Conservation (phyloP, 768 basidiomycete genomes). For the Coprinopsis strossmayeri region DNA sequence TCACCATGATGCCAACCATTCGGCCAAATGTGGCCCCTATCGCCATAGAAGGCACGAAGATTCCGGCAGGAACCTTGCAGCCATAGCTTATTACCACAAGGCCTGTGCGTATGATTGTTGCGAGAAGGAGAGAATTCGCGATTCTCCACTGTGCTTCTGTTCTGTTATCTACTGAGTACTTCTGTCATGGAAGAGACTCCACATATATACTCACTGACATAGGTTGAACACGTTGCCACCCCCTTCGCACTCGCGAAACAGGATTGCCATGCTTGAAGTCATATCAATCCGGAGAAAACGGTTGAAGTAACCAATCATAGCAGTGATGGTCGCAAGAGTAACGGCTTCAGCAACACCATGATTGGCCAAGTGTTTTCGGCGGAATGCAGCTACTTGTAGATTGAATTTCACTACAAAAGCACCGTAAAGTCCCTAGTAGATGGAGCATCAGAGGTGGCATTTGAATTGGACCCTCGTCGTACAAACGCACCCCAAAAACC, state of each 20-base stretch:
- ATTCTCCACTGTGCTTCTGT: constrained; percentile 90
- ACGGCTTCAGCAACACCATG: constrained; percentile 90
- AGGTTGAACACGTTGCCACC: constrained; percentile 83
- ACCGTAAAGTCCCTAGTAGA: constrained; percentile 83
- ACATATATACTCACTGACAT: constrained; percentile 73
- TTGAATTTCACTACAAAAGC: constrained; percentile 98
- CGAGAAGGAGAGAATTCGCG: constrained; percentile 86
- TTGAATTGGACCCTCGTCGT: neutral
- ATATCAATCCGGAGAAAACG: constrained; percentile 94
- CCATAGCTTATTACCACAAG: constrained; percentile 93
- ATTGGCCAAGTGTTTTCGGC: constrained; percentile 79
- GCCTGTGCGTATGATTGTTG: constrained; percentile 81
- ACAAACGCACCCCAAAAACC: constrained; percentile 81
- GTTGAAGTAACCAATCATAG: constrained; percentile 90
- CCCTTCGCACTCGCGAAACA: constrained; percentile 95
- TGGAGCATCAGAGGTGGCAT: constrained; percentile 8
- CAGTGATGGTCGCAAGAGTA: constrained; percentile 78
- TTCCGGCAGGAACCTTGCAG: constrained; percentile 94
- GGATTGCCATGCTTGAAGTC: constrained; percentile 92
- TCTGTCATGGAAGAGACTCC: neutral
- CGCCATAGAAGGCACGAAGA: constrained; percentile 99
- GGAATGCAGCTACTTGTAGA: constrained; percentile 89
- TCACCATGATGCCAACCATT: constrained; percentile 95
- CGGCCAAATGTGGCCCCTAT: constrained; percentile 95
- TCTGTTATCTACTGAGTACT: constrained; percentile 47